Evolutionary conservation across 768 basidiomycete species (phyloP), one percentile per base, ranked within the genome.

Genomic region (Candolleomyces aberdarensis): DNA sequence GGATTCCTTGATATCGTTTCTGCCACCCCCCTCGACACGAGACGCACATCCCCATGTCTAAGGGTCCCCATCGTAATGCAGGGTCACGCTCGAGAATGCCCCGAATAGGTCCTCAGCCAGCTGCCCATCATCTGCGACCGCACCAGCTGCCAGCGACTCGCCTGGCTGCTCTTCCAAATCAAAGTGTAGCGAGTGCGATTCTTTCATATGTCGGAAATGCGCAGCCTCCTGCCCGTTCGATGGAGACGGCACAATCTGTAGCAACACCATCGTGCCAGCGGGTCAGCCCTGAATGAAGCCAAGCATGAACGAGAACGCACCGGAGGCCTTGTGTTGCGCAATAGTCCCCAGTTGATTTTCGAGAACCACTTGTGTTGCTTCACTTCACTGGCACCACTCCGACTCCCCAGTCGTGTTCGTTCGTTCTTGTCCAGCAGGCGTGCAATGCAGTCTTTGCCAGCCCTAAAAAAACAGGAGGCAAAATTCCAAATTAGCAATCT

Each of bases 281-380:
- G 36, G 36, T 36, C 36, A 36, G 36, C 36, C 36, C 6, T 36
- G 36, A 51, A 52, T 47, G 31, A 52, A 47, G 41, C 29, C 60
- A 51, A 29, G 48, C 17, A 8, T 41, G n/a, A 50, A 36, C 31
- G 3, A 11, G 40, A 63, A 78, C 93, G 69, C 75, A 96, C 93
- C 78, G 97, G 97, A 57, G 97, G 97, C 70, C 87, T 87, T 66
- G 86, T 89, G 75, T 98, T 91, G 66, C 97, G 83, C 71, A 99
- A 76, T 59, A 99, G 80, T 22, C 96, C 97, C 97, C 96, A 99
- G 76, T 94, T 96, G 71, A 96, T 87, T 68, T 94, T 94, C 31
- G 80, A 78, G 78, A 99, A 99, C 97, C 97, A 99, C 72, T 93
- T 95, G 83, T 98, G 97, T 60, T 92, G 89, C 79, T 98, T 99